These are phyloP conservation scores for Leptomonas pyrrhocoris DNA, from an alignment of 208 protist species.

Conservation along the genomic window DNA sequence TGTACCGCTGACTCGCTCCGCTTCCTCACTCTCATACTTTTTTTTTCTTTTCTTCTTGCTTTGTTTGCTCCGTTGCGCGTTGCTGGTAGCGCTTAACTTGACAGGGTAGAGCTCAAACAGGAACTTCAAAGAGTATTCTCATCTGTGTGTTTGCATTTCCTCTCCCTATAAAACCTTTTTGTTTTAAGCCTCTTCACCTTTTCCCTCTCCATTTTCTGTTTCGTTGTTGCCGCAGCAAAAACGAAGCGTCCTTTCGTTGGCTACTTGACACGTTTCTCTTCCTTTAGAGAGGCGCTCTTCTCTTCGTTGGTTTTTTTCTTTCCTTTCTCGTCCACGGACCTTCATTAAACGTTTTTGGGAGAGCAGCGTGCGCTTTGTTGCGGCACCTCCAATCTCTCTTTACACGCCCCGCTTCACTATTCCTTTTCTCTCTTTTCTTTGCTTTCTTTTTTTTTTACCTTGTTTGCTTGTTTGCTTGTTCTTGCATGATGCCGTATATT, in stretches of 20 bases:
- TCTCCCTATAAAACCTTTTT: no score
- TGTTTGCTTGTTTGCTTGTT: constrained; percentile 4
- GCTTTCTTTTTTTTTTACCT: not conserved
- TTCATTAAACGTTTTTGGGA: not conserved
- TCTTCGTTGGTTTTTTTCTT: no score
- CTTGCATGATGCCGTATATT: constrained; percentile 3
- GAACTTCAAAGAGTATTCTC: not conserved
- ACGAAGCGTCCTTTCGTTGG: no score
- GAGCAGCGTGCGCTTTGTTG: not conserved
- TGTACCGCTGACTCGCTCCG: no score
- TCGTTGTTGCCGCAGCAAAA: no score
- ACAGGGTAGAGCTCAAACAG: no score
- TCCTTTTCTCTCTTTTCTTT: not conserved
- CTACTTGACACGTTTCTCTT: no score
- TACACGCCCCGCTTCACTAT: not conserved
- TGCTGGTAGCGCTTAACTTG: no score
- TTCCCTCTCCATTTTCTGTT: no score
- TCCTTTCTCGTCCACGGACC: not conserved
- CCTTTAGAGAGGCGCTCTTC: no score
- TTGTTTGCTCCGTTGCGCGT: not conserved
- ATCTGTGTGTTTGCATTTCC: no score
- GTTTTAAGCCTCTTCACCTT: no score
- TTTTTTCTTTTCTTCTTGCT: not conserved
- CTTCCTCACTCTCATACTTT: not conserved
- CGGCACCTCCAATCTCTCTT: not conserved